Base-by-base conservation (phyloP, 208 protist species). In the Acanthamoeba culbertsoni region DNA sequence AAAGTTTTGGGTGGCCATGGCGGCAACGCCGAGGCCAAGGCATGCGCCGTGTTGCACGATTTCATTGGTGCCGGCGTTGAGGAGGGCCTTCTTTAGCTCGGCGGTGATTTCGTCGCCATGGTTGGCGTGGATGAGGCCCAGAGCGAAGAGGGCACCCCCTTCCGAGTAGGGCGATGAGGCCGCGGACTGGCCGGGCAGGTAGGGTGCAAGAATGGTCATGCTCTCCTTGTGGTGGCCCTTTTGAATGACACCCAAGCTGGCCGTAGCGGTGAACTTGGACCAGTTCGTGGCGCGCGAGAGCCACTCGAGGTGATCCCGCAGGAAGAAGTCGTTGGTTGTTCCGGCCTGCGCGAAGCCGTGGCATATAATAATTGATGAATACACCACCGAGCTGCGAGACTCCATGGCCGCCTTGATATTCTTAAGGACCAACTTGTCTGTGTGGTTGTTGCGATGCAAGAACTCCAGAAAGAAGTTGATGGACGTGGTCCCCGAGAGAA, bases 301-400 rank as follows among this genome's bases (percentile, higher is more conserved):
- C 99, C 99, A 99, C 48, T 98, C 97, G 45, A 99, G 95, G 96
- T 99, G 99, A 51, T 99, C 98, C 57, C 99, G 96, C 42, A 99
- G 94, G 96, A 99, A 99, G 43, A 93, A 95, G 96, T 99, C 99
- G 88, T 98, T 97, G 62, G 98, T 99, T 26, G 99, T 99, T 53
- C 99, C 99, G 89, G 97, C 96, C 94, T 99, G 98, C 98, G 99
- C 99, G 75, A 99, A 95, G 7, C 97, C 98, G 96, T 99, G 98
- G 28, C 98, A 96, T 57, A 99, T 98, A 33, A 99, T 97, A 10
- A 97, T 98, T 4, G 98, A 98, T 79, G 97, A 98, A 96, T 99
- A 98, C 35, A 98, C 95, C 20, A 98, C 93, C 28, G 96, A 94
- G 88, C 95, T 96, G 62, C 88, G 88, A 37, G 88, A 92, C 26